These are phyloP conservation scores for Cladosporium sp. DNA, from an alignment of 2,329 filamentous ascomycete genomes.

Conservation along the genomic window DNA sequence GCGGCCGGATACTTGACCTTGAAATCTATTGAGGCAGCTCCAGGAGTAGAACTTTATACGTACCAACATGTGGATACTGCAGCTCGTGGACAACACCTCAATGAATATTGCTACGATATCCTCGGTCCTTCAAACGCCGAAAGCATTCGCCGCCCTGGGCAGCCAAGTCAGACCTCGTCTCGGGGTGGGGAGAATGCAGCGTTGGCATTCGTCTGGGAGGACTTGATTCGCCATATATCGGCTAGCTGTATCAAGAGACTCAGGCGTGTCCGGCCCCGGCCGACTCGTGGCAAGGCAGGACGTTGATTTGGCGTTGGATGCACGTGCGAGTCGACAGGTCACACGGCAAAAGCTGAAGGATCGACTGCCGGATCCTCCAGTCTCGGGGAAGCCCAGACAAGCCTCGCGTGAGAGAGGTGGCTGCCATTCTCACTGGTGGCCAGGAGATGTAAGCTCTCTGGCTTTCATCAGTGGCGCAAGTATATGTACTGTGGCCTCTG, in stretches of 20 bases:
- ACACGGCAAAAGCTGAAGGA: not conserved
- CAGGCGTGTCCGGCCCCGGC: not conserved
- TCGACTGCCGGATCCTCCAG: conserved; percentile 5
- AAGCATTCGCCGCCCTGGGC: conserved; percentile 8
- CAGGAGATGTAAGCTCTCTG: not conserved
- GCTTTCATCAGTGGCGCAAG: conserved; percentile 1
- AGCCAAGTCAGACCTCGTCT: conserved; percentile 9
- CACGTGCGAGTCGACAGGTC: not conserved
- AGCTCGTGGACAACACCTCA: not conserved
- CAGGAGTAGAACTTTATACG: not conserved
- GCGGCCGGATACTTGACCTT: not conserved
- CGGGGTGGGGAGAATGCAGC: not conserved
- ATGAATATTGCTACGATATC: not conserved
- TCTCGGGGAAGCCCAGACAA: not conserved
- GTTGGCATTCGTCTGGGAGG: not conserved
- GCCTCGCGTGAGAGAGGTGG: conserved; percentile 1
- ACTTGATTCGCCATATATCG: not conserved
- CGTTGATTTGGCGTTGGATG: not conserved
- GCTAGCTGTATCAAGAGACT: not conserved
- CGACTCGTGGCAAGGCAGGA: not conserved
- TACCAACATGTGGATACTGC: conserved; percentile 1
- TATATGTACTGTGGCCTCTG: not conserved
- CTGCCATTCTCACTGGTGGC: conserved; percentile 3
- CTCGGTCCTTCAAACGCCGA: conserved; percentile 7
- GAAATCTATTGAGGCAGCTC: not conserved